phyloP scores from a whole-genome alignment of 2,329 filamentous ascomycete species.

The Domatiomyces globalis region DNA sequence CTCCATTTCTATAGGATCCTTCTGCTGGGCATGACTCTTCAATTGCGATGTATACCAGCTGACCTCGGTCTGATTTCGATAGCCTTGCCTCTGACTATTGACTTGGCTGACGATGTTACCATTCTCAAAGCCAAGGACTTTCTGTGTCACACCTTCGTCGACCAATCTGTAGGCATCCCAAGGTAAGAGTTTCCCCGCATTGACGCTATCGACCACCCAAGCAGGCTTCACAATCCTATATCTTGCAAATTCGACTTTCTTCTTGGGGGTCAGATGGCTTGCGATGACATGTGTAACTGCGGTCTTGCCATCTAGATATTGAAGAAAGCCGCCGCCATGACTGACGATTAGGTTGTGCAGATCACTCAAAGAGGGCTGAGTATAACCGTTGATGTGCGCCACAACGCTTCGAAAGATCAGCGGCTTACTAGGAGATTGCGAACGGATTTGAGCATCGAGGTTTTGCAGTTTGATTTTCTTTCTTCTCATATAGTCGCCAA shows the following conservation, averaged over 20 bases:
- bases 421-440: constrained; percentile 25
- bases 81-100: constrained; percentile 48
- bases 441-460: constrained; percentile 66
- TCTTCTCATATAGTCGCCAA: constrained; percentile 78
- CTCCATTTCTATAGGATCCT: not conserved
- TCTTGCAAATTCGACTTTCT: constrained; percentile 69
- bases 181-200: constrained; percentile 63
- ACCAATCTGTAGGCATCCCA: constrained; percentile 78
- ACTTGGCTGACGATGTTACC: constrained; percentile 54
- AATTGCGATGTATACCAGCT: constrained; percentile 75
- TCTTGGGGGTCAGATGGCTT: constrained; percentile 79
- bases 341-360: constrained; percentile 77
- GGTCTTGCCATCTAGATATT: constrained; percentile 90
- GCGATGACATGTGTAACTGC: constrained; percentile 93
- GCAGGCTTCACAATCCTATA: constrained; percentile 90
- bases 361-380: constrained; percentile 80
- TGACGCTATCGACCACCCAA: constrained; percentile 84
- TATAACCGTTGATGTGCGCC: constrained; percentile 88
- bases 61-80: constrained; percentile 64
- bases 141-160: constrained; percentile 71
- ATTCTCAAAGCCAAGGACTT: constrained; percentile 51
- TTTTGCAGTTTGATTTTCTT: constrained; percentile 98
- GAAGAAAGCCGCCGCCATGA: constrained; percentile 87
- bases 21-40: not conserved
- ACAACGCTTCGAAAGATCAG: constrained; percentile 78